Conservation (phyloP, 345 rosid species). For the Eucalyptus albens region DNA sequence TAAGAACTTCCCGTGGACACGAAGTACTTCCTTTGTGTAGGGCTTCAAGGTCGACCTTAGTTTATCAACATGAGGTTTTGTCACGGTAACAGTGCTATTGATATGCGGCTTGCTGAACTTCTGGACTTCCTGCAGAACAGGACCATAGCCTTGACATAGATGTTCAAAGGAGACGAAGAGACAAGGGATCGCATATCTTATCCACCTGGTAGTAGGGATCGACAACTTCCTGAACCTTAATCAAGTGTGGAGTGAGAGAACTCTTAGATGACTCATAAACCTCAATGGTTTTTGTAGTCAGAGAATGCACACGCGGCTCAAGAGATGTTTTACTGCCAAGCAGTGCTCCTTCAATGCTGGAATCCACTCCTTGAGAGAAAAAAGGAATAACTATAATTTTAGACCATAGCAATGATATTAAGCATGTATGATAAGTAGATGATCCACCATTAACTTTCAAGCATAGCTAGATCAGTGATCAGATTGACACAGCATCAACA, state of each 20-base stretch:
- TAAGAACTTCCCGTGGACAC: constrained; percentile 54
- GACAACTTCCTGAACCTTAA: constrained; percentile 43
- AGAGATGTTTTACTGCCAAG: constrained; percentile 33
- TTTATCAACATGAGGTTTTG: constrained; percentile 86
- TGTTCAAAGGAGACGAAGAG: background rate
- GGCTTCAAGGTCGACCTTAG: constrained; percentile 60
- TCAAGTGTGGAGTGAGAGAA: constrained; percentile 49
- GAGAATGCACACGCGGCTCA: constrained; percentile 59
- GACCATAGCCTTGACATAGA: constrained; percentile 1
- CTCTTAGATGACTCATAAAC: constrained; percentile 52
- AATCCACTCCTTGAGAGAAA: constrained; percentile 53
- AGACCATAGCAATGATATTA: background rate
- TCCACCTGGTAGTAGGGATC: constrained; percentile 89
- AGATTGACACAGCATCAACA: background rate
- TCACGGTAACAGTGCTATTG: constrained; percentile 64
- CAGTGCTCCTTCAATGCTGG: constrained; percentile 53
- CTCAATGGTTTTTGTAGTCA: constrained; percentile 45
- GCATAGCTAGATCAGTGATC: background rate
- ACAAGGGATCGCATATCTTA: background rate
- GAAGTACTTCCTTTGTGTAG: constrained; percentile 56
- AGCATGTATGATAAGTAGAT: background rate
- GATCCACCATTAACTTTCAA: background rate
- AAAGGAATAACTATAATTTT: background rate
- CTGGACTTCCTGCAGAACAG: constrained; percentile 55
- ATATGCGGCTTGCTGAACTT: constrained; percentile 85